Base-by-base conservation (phyloP, 805 yeast genomes). In the Metschnikowia cerradonensis region DNA sequence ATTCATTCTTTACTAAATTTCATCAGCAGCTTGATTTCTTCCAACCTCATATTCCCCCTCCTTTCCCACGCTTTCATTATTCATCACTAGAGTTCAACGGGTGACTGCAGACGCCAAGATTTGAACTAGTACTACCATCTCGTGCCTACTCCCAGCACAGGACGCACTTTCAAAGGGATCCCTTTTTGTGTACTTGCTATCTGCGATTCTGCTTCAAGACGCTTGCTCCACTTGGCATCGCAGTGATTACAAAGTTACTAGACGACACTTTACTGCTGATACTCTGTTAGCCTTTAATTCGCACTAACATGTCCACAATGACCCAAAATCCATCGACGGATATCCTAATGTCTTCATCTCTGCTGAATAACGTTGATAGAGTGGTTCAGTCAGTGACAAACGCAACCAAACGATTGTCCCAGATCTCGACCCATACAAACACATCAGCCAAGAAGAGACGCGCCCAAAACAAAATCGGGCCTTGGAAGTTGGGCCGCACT, bases 401-500 rank as follows among this genome's bases (percentile, higher is more conserved):
- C 53, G 78, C 78, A 38, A 70, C 77, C 39, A 77, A 78, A 54
- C 63, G 83, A 46, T 66, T 78, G 40, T 78, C 82, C 8, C 83
- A 78, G 60, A 63, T 76, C 60, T 63, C 77, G 39, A 73, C 80
- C 47, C 67, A 66, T 53, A 73, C 78, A 20, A 68, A 66, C 53
- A 70, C 63, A 58, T 73, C 70, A 13, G 65, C 65, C 49, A 68
- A 71, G 66, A 80, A 61, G 67, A 74, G 76, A 42, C 67, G 71
- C 52, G 59, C 67, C 47, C 82, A 78, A 59, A 78, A 79, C 56
- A 77, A 82, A 58, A 84, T 94, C 41, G 99, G 99, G 2, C 97
- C 99, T 1, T 94, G 99, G 99, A 88, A 90, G 64, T 74, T 94
- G 35, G 98, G 98, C 30, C 80, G 92, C 58, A 94, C 99, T 2